Evolutionary conservation across 371 early-diverging fungal species (phyloP).

Genomic region (Mucor lusitanicus): DNA sequence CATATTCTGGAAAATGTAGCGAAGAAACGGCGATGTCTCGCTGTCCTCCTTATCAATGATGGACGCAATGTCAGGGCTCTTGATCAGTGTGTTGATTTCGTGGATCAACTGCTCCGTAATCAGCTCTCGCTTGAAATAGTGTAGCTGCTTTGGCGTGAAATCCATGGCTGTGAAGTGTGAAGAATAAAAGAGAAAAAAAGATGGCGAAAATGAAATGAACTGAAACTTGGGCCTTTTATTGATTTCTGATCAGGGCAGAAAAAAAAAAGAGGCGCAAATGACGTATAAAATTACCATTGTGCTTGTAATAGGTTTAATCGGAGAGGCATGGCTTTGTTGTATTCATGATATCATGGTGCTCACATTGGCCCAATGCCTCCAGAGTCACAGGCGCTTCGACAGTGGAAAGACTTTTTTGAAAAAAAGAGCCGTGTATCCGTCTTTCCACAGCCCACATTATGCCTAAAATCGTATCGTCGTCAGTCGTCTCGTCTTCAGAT

Average conservation of each 20-base stretch:
- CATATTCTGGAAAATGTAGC: conserved; percentile 36
- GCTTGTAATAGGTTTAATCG: not conserved
- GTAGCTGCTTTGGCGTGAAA: conserved; percentile 27
- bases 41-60: conserved; percentile 4
- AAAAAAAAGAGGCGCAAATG: conserved; percentile 4
- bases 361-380: not conserved
- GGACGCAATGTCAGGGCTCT: conserved; percentile 7
- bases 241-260: not conserved
- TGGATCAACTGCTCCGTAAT: conserved; percentile 16
- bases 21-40: conserved; percentile 28
- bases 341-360: not conserved
- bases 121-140: conserved; percentile 31
- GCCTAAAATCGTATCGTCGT: conserved; percentile 71
- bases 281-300: not conserved
- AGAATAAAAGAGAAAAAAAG: not conserved
- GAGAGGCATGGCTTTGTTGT: not conserved
- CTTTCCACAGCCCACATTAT: conserved; percentile 26
- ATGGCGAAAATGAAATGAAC: not conserved
- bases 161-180: conserved; percentile 9
- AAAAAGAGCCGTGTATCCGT: not conserved
- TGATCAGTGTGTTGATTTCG: conserved; percentile 11
- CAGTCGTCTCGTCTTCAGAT: conserved; percentile 68
- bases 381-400: conserved; percentile 2
- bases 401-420: not conserved
- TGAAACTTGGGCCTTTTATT: conserved; percentile 1